A percentile compares a stretch with the other conserved stretches of the same genome.
phyloP scores from a whole-genome alignment of 441 rosid species.

The Melastoma candidum region DNA sequence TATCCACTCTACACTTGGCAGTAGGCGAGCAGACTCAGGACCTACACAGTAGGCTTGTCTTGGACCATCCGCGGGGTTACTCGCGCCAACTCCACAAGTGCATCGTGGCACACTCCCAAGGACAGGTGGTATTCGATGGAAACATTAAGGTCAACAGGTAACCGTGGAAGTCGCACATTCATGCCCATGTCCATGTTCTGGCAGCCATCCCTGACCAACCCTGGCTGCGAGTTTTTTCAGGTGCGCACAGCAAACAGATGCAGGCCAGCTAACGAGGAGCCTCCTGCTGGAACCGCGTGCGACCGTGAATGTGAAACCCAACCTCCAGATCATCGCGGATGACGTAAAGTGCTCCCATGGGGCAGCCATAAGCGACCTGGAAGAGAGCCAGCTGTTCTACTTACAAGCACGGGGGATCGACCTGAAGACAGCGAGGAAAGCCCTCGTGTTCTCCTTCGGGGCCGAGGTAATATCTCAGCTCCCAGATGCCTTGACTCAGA shows the following conservation, averaged over 20 bases:
- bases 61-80: constrained; percentile 84
- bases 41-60: constrained; percentile 64
- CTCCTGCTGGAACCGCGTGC: constrained; percentile 80
- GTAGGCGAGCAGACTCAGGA: constrained; percentile 66
- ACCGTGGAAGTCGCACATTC: neutral
- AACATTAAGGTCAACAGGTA: constrained; percentile 82
- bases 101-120: constrained; percentile 75
- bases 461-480: constrained; percentile 59
- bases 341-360: constrained; percentile 94
- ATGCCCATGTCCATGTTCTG: neutral
- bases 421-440: constrained; percentile 61
- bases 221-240: constrained; percentile 20
- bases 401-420: constrained; percentile 80
- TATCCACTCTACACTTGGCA: constrained; percentile 70
- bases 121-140: constrained; percentile 92
- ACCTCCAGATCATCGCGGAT: constrained; percentile 78
- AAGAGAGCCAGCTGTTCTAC: constrained; percentile 81
- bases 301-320: constrained; percentile 81
- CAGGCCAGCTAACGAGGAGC: constrained; percentile 76
- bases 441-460: constrained; percentile 73
- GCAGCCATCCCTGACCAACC: neutral
- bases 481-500: constrained; percentile 31
- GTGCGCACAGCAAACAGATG: constrained; percentile 81
- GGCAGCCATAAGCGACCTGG: constrained; percentile 89
- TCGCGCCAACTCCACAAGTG: constrained; percentile 84